phyloP scores from a whole-genome alignment of 208 protist genomes.

The Acanthamoeba royreba region DNA sequence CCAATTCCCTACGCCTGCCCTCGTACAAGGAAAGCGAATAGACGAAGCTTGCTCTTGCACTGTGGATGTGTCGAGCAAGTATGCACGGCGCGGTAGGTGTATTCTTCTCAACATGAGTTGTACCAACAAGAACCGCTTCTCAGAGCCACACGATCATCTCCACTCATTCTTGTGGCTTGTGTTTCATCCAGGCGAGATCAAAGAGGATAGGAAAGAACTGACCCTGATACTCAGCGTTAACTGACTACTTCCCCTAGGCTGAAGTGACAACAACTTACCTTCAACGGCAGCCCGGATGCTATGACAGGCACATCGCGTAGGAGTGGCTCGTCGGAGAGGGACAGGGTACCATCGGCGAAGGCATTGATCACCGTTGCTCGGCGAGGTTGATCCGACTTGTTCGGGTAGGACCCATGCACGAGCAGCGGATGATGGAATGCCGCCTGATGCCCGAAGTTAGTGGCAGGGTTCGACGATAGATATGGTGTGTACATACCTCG shows the following conservation, averaged over 20 bases:
- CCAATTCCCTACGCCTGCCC: no score
- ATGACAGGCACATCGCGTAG: background rate
- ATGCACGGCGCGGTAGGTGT: no score
- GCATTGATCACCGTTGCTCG: conserved; percentile 28
- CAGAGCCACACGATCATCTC: no score
- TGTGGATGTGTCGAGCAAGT: no score
- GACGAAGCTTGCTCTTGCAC: no score
- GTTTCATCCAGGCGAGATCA: no score
- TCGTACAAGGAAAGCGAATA: no score
- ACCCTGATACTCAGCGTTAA: background rate
- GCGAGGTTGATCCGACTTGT: background rate
- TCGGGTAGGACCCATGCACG: conserved; percentile 1
- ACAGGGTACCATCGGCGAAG: background rate
- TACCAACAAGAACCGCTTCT: no score
- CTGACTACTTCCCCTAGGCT: background rate
- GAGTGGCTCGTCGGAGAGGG: background rate
- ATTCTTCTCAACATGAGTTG: no score
- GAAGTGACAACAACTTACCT: background rate
- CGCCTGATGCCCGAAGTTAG: background rate
- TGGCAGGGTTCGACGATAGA: background rate
- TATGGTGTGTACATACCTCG: background rate
- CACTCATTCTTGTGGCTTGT: no score
- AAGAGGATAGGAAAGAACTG: background rate
- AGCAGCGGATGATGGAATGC: conserved; percentile 6
- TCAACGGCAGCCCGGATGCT: background rate